These are phyloP conservation scores for Ballota nigra DNA, from an alignment of 257 asterid species.

Conservation along the genomic window DNA sequence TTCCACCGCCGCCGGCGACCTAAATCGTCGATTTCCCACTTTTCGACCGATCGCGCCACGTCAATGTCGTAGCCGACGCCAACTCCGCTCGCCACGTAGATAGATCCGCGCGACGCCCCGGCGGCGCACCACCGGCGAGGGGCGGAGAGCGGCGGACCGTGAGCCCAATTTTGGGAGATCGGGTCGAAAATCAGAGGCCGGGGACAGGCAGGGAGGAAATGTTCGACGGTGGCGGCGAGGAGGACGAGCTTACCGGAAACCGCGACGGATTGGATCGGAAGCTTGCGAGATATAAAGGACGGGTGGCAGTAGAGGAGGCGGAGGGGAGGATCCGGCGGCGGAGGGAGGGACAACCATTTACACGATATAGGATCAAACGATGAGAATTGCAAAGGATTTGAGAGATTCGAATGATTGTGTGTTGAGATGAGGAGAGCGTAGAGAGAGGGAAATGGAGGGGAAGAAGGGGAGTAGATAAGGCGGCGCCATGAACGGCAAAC, in stretches of 20 bases:
- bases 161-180: constrained; percentile 32
- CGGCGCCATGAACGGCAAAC: constrained; percentile 72
- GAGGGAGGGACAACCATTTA: constrained; percentile 51
- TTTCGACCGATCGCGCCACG: constrained; percentile 62
- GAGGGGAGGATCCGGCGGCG: constrained; percentile 41
- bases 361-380: constrained; percentile 63
- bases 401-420: constrained; percentile 3
- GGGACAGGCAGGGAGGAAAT: constrained; percentile 58
- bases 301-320: constrained; percentile 61
- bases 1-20: neutral
- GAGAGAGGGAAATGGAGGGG: constrained; percentile 64
- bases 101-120: constrained; percentile 36
- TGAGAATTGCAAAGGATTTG: constrained; percentile 34
- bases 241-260: constrained; percentile 50
- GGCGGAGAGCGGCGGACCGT: constrained; percentile 50
- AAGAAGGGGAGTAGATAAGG: constrained; percentile 61
- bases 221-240: constrained; percentile 65
- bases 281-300: constrained; percentile 59
- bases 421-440: constrained; percentile 42
- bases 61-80: constrained; percentile 55
- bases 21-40: constrained; percentile 45
- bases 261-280: constrained; percentile 61
- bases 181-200: constrained; percentile 63
- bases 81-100: constrained; percentile 72
- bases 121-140: constrained; percentile 84